Percentiles rank a stretch among this genome's conserved stretches.
Evolutionary conservation across 169 alveolate species (phyloP).

Genomic region (Plasmodium adleri): DNA sequence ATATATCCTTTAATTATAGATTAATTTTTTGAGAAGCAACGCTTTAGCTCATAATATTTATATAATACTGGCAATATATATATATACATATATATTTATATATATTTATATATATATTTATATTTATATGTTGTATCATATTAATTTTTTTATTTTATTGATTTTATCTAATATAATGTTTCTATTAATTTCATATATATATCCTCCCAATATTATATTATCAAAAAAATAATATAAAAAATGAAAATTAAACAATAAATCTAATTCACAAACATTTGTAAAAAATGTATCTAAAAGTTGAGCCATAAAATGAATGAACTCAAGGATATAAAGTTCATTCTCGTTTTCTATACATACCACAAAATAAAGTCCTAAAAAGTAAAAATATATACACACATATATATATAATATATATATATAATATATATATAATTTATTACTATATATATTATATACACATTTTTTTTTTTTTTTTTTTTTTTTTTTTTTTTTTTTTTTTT

Average conservation of each 20-base stretch:
- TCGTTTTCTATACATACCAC: slow-evolving; percentile 92
- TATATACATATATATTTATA: no score
- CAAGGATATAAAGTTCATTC: slow-evolving; percentile 90
- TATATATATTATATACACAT: no score
- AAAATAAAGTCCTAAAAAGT: slow-evolving; percentile 88
- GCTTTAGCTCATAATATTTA: no score
- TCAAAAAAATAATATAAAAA: slow-evolving; percentile 92
- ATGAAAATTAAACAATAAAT: slow-evolving; percentile 93
- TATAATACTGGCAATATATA: no score
- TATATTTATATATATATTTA: no score
- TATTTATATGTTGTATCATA: neutral
- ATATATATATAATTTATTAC: no score
- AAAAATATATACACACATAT: neutral
- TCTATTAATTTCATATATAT: slow-evolving; percentile 91
- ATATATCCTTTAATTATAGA: no score
- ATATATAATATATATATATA: no score
- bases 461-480: neutral
- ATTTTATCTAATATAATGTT: slow-evolving; percentile 75
- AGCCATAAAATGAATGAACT: slow-evolving; percentile 92
- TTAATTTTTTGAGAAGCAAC: no score
- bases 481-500: neutral
- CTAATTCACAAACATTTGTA: slow-evolving; percentile 95
- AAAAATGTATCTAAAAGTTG: slow-evolving; percentile 93
- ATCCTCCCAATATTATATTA: slow-evolving; percentile 92
- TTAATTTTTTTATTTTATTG: slow-evolving; percentile 40